These are phyloP conservation scores for Penicillium digitatum DNA, from an alignment of 2,329 filamentous ascomycete species.

Conservation along the genomic window DNA sequence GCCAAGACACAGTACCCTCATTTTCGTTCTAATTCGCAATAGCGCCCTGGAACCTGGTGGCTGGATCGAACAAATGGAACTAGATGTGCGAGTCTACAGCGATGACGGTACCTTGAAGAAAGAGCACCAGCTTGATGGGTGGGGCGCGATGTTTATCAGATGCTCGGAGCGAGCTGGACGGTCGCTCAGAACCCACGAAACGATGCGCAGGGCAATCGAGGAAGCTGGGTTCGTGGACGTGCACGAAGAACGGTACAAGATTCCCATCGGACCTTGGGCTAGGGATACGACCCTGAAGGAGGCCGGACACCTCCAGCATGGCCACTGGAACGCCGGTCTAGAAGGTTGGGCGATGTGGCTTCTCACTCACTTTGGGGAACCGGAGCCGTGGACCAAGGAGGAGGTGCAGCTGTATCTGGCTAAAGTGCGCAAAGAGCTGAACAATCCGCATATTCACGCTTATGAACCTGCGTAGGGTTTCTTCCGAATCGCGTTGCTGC, in stretches of 20 bases:
- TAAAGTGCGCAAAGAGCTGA: constrained; percentile 1
- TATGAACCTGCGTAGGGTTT: not conserved
- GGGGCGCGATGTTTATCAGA: constrained; percentile 17
- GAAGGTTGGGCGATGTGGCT: constrained; percentile 32
- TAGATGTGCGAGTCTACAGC: constrained; percentile 10
- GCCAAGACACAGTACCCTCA: not conserved
- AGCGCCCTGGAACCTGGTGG: constrained; percentile 3
- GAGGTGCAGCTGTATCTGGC: constrained; percentile 15
- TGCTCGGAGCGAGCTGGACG: constrained; percentile 23
- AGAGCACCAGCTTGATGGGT: constrained; percentile 7
- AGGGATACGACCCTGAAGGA: constrained; percentile 28
- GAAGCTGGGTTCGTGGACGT: constrained; percentile 33
- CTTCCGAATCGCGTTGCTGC: not conserved
- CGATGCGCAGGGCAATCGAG: constrained; percentile 25
- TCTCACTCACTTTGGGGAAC: constrained; percentile 25
- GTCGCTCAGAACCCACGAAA: constrained; percentile 22
- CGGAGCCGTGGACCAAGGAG: constrained; percentile 19
- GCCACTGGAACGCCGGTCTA: constrained; percentile 27
- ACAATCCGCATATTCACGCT: not conserved
- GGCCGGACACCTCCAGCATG: constrained; percentile 39
- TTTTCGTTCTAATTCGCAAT: not conserved
- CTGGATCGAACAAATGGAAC: constrained; percentile 14
- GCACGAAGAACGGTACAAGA: constrained; percentile 24
- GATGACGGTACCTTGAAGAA: constrained; percentile 7
- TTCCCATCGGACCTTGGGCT: constrained; percentile 32